Conservation (phyloP, 2,329 filamentous ascomycete species). For the Calonectria leucothoes region DNA sequence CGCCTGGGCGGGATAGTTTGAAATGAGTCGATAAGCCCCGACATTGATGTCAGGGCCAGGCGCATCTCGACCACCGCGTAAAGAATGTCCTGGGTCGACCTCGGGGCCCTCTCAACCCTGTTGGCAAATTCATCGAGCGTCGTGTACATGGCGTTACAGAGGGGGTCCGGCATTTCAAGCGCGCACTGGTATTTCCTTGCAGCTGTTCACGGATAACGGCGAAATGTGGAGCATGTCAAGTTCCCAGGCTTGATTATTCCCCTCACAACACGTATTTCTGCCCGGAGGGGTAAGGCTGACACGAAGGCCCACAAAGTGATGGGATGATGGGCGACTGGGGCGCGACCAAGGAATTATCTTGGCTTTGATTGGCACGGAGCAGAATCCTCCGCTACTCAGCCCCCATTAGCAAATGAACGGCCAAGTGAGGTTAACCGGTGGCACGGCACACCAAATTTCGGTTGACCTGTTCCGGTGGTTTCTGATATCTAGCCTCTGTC, state of each 20-base stretch:
- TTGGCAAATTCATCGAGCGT: neutral
- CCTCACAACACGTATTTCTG: neutral
- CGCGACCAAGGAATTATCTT: neutral
- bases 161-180: neutral
- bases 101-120: neutral
- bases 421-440: too few species aligned
- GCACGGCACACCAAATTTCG: too few species aligned
- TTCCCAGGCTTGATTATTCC: neutral
- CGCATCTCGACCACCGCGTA: neutral
- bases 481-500: too few species aligned
- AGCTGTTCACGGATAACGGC: neutral
- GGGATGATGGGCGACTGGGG: neutral
- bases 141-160: neutral
- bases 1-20: neutral
- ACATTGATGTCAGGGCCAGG: neutral
- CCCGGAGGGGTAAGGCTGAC: neutral
- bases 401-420: neutral
- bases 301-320: neutral
- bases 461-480: neutral
- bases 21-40: neutral
- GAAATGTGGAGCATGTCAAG: neutral
- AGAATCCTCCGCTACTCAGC: neutral
- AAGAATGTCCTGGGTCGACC: neutral
- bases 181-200: neutral
- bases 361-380: neutral